Evolutionary conservation across 2,329 filamentous ascomycete genomes (phyloP), one percentile per base, ranked within the genome.

Genomic region (Leptodontidium sp.): DNA sequence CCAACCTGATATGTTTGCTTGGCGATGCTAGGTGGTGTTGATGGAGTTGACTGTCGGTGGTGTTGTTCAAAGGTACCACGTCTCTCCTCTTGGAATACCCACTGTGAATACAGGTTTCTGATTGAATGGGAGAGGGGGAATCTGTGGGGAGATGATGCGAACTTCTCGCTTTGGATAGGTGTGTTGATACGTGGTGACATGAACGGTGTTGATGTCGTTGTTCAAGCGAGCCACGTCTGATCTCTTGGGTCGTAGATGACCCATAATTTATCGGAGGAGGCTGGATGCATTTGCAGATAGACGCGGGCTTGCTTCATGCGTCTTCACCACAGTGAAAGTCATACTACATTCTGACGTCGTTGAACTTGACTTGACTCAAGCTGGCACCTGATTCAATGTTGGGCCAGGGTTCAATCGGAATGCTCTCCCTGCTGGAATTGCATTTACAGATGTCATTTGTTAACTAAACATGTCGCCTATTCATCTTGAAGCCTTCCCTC

Each of bases 181-280:
- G 38, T 61, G 26, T 38, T 47, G 38, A 24, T 61, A 8, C 38
- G 57, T 61, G 57, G 57, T 61, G 57, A 17, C 24, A 29, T n/a
- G 40, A 61, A 47, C 57, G 29, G 32, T 35, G n/a, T 12, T 40
- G 32, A 38, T 58, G 53, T 58, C 35, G 32, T 58, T 24, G 32
- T 24, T 55, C 52, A 55, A 58, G 53, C 53, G 53, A 58, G 53
- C 29, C 53, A 58, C 53, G 32, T 58, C 53, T 58, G 9, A 40
- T 2, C 9, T 7, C 45, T 47, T 17, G 45, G 45, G 38, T 40
- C 7, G 38, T 40, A 11, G 38, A 40, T 6, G 38, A 9, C 38
- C 38, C 38, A 26, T 17, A 12, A 26, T 32, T 32, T 21, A n/a
- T 53, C 29, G 50, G 50, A 29, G 2, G 50, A 45, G 40, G 9